Evolutionary conservation across 805 yeast genomes (phyloP), one percentile per base, ranked within the genome.

Genomic region (Ogataea kodamae): DNA sequence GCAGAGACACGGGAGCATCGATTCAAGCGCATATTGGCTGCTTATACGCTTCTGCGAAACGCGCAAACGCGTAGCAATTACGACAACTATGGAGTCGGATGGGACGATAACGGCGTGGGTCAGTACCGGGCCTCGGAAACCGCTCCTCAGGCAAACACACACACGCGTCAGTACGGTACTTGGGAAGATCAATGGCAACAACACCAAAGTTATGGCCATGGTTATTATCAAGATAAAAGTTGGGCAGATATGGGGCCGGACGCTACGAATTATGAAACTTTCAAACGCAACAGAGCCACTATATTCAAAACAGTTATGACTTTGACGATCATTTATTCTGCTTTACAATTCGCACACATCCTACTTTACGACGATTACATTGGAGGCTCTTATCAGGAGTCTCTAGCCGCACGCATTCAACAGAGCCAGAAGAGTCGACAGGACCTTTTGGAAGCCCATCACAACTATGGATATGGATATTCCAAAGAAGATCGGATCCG

Each of bases 31-130:
- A 52, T 78, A 1, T 65, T 73, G 5, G 71, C 69, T 11, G 87
- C 88, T 1, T 81, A 81, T 48, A 62, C 68, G n/a, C 52, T 78
- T 20, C 55, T 81, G 31, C 65, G 61, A 30, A 72, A 72, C 42
- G 67, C 72, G 1, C 42, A 52, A 9, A 57, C 63, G 37, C 67
- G 67, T 30, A 50, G 61, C 9, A 47, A 62, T 26, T 77, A 74
- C 48, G 81, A 78, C 43, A 47, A 55, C 18, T 65, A 59, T 39
- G 63, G 62, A 10, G 47, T 61, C 3, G 76, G 76, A 2, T 73
- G 78, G 78, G 52, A 54, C 17, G 55, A 58, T 31, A 49, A 48
- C 32, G 37, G 48, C 13, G 36, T 44, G 5, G 34, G 45, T 11
- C 36, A 46, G 50, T 42, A 46, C 38, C 16, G 50, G 30, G 50